phyloP scores from a whole-genome alignment of 192 early-diverging fungal genomes.

The Diversispora eburnea region DNA sequence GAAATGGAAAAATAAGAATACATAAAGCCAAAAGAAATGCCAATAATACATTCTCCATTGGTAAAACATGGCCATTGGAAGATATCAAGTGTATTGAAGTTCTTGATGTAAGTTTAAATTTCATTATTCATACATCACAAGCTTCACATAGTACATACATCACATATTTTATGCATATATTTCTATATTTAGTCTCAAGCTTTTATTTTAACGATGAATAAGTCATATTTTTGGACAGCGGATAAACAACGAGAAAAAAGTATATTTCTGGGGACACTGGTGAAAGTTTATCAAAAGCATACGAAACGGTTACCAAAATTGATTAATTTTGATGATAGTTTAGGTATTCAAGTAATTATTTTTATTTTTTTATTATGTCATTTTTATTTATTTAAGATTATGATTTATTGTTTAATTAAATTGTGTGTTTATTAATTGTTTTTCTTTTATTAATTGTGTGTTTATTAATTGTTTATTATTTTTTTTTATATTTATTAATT shows the following conservation, averaged over 20 bases:
- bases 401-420: no score
- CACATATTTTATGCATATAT: background rate
- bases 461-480: no score
- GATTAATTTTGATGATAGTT: constrained; percentile 47
- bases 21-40: constrained; percentile 51
- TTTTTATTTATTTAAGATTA: background rate
- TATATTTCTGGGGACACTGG: constrained; percentile 45
- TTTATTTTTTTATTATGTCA: background rate
- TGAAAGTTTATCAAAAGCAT: constrained; percentile 43
- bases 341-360: constrained; percentile 7
- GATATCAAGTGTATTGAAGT: constrained; percentile 48
- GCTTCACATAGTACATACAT: no score
- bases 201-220: constrained; percentile 49
- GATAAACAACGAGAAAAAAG: constrained; percentile 46
- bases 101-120: constrained; percentile 44
- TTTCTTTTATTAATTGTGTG: no score
- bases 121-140: background rate
- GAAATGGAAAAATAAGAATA: constrained; percentile 35
- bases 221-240: constrained; percentile 51
- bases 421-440: no score
- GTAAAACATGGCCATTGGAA: constrained; percentile 54
- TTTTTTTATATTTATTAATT: no score
- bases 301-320: constrained; percentile 45
- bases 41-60: constrained; percentile 50
- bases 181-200: constrained; percentile 36